Conservation (phyloP, 2,329 filamentous ascomycete genomes). For the Microsporum canis region DNA sequence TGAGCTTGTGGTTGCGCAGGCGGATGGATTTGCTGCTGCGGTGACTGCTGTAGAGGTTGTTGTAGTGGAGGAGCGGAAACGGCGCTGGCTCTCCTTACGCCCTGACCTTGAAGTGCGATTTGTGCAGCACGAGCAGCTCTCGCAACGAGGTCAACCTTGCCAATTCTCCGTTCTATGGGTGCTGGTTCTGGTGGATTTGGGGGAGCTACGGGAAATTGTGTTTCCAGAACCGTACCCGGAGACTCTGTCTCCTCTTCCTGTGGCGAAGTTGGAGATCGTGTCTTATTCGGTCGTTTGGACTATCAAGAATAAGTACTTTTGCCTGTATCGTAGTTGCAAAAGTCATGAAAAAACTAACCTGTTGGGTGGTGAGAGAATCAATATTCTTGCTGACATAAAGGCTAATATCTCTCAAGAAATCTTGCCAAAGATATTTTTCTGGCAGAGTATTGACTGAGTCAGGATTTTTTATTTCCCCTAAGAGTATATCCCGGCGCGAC, state of each 20-base stretch:
- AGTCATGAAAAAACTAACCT: slow-evolving; percentile 25
- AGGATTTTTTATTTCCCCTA: slow-evolving; percentile 43
- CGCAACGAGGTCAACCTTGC: slow-evolving; percentile 37
- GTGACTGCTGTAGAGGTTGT: slow-evolving; percentile 21
- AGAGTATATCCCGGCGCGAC: slow-evolving; percentile 46
- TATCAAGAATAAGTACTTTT: slow-evolving; percentile 11
- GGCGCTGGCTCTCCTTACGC: slow-evolving; percentile 17
- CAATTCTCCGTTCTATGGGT: slow-evolving; percentile 28
- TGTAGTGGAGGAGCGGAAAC: neutral
- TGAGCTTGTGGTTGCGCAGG: slow-evolving; percentile 16
- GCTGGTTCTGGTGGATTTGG: slow-evolving; percentile 28
- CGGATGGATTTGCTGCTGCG: slow-evolving; percentile 22
- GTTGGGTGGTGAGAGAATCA: slow-evolving; percentile 40
- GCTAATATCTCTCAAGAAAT: slow-evolving; percentile 50
- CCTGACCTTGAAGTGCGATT: slow-evolving; percentile 37
- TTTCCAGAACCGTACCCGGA: slow-evolving; percentile 29
- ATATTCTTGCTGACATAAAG: slow-evolving; percentile 49
- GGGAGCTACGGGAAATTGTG: slow-evolving; percentile 30
- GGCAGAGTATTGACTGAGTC: slow-evolving; percentile 41
- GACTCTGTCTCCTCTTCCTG: slow-evolving; percentile 26
- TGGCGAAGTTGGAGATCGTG: slow-evolving; percentile 26
- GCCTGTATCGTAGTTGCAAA: neutral
- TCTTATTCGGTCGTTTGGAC: slow-evolving; percentile 32
- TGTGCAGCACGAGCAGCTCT: slow-evolving; percentile 39
- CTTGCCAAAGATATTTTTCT: slow-evolving; percentile 52